Conservation (phyloP, 371 early-diverging fungal species). For the Encephalitozoon intestinalis region DNA sequence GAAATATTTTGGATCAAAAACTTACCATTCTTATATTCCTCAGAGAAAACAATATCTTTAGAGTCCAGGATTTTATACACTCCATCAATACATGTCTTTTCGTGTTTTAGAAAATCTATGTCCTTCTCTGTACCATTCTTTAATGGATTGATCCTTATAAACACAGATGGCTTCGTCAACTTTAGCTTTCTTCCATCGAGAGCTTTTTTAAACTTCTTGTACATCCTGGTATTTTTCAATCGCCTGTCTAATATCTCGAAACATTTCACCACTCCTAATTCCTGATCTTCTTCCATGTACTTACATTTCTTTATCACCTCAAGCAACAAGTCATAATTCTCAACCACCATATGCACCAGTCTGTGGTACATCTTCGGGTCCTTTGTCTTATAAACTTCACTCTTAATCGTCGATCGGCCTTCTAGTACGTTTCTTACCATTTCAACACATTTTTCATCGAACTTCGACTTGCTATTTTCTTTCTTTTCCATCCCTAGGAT, state of each 20-base stretch:
- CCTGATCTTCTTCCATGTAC: conserved; percentile 27
- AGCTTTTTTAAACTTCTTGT: conserved; percentile 39
- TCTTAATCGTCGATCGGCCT: conserved; percentile 50
- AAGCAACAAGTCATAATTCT: conserved; percentile 39
- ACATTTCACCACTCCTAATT: conserved; percentile 35
- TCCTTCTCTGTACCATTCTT: conserved; percentile 27
- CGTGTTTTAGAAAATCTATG: conserved; percentile 22
- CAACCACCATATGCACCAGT: conserved; percentile 46
- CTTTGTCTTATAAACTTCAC: conserved; percentile 54
- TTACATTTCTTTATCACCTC: conserved; percentile 34
- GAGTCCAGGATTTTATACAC: conserved; percentile 50
- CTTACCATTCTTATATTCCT: conserved; percentile 32
- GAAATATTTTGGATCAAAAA: conserved; percentile 58
- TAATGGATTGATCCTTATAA: conserved; percentile 50
- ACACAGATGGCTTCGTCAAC: conserved; percentile 5
- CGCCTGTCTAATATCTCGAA: conserved; percentile 54
- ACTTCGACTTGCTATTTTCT: conserved; percentile 18
- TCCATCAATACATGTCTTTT: conserved; percentile 45
- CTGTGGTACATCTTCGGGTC: conserved; percentile 50
- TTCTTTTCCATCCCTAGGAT: neutral
- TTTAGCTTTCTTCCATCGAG: conserved; percentile 8
- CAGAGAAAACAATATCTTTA: conserved; percentile 31
- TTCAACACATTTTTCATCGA: conserved; percentile 50
- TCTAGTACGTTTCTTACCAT: conserved; percentile 52
- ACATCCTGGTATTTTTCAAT: conserved; percentile 43